Evolutionary conservation across 306 rosid genomes (phyloP).

Genomic region (Senna siamea): DNA sequence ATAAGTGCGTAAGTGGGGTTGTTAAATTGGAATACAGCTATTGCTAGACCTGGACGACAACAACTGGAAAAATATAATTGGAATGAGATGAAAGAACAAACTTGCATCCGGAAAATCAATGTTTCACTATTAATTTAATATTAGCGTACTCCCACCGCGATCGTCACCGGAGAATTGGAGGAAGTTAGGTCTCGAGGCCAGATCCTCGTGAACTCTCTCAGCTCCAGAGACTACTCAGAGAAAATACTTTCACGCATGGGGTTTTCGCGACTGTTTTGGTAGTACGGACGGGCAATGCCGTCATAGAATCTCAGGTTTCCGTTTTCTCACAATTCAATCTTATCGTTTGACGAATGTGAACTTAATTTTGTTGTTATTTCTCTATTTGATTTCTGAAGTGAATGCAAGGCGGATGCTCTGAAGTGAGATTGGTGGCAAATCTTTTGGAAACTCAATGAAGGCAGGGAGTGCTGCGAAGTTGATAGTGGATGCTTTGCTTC

Average conservation of each 20-base stretch:
- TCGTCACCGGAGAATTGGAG: constrained; percentile 13
- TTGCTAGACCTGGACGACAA: not conserved
- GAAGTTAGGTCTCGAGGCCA: not conserved
- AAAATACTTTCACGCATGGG: not conserved
- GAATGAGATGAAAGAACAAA: not conserved
- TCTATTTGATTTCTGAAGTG: not conserved
- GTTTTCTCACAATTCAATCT: not conserved
- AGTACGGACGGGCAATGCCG: not conserved
- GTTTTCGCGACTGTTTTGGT: not conserved
- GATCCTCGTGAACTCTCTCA: constrained; percentile 20
- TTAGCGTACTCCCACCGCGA: not conserved
- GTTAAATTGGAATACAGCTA: constrained; percentile 12
- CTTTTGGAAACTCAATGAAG: constrained; percentile 55
- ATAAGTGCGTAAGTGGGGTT: constrained; percentile 6
- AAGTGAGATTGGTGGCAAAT: constrained; percentile 17
- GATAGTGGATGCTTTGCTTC: constrained; percentile 96
- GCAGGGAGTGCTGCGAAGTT: constrained; percentile 97
- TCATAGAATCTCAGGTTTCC: constrained; percentile 13
- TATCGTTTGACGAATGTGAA: not conserved
- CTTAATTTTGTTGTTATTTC: constrained; percentile 12
- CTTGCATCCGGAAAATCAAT: constrained; percentile 1
- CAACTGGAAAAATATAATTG: not conserved
- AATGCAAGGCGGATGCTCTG: constrained; percentile 7
- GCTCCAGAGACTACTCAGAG: not conserved
- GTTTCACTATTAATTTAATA: not conserved